A percentile compares a stretch with the other conserved stretches of the same genome.
phyloP scores from a whole-genome alignment of 129 eudicot species.

The Erigeron canadensis region DNA sequence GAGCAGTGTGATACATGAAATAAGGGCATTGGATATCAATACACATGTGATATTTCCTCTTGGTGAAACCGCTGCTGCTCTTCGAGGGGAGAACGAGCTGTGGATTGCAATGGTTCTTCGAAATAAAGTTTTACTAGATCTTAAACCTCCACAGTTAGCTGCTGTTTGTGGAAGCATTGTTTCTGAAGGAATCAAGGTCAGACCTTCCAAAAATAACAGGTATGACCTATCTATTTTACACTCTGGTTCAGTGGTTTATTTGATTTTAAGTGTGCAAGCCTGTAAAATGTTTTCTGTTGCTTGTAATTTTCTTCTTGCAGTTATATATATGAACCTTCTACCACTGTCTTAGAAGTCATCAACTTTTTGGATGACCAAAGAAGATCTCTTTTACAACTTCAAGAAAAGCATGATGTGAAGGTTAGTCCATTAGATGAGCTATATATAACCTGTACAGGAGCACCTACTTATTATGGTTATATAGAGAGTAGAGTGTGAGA shows the following conservation, averaged over 20 bases:
- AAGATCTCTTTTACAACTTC: slow-evolving; percentile 68
- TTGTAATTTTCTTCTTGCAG: slow-evolving; percentile 48
- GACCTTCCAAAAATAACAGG: slow-evolving; percentile 89
- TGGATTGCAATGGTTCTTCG: slow-evolving; percentile 98
- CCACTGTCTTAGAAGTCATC: slow-evolving; percentile 61
- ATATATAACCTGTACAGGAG: neutral
- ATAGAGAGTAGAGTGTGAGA: neutral
- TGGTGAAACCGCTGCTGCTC: slow-evolving; percentile 99
- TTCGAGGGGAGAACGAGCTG: slow-evolving; percentile 97
- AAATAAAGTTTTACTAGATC: slow-evolving; percentile 62
- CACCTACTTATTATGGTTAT: neutral
- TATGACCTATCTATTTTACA: slow-evolving; percentile 12
- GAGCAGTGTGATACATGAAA: slow-evolving; percentile 93
- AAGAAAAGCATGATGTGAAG: slow-evolving; percentile 89
- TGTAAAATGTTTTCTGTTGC: neutral
- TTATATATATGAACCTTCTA: slow-evolving; percentile 81
- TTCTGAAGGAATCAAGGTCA: slow-evolving; percentile 90
- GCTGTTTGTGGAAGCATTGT: slow-evolving; percentile 92
- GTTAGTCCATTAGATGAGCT: slow-evolving; percentile 36
- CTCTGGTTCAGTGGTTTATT: neutral
- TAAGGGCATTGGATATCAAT: slow-evolving; percentile 89
- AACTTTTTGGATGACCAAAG: slow-evolving; percentile 70
- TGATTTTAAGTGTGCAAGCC: neutral
- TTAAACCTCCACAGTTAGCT: slow-evolving; percentile 96
- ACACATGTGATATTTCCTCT: slow-evolving; percentile 84